Percentiles rank a stretch among this genome's conserved stretches.
These are phyloP conservation scores for Prunella vulgaris DNA, from an alignment of 257 asterid species.

Conservation along the genomic window DNA sequence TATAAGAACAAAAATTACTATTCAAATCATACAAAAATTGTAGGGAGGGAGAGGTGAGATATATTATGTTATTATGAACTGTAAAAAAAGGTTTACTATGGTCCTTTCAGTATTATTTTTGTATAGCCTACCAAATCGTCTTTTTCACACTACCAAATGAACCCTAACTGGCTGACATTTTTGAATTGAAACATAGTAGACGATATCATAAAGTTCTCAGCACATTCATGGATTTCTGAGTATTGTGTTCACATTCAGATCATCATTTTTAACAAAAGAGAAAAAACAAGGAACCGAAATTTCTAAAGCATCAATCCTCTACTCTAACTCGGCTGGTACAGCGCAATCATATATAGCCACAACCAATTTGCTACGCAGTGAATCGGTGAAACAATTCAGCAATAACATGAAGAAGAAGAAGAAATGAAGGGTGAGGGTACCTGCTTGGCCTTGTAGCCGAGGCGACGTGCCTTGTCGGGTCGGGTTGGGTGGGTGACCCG, in stretches of 20 bases:
- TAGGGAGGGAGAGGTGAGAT: too few relatives aligned
- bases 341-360: not conserved
- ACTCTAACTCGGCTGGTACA: not conserved
- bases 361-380: not conserved
- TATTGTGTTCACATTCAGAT: not conserved
- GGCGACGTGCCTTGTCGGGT: slow-evolving; percentile 71
- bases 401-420: not conserved
- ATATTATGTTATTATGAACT: too few relatives aligned
- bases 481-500: slow-evolving; percentile 64
- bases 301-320: too few relatives aligned
- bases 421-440: slow-evolving; percentile 15
- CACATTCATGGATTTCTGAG: not conserved
- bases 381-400: not conserved
- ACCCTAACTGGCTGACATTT: too few relatives aligned
- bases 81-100: too few relatives aligned
- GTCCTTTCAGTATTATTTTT: too few relatives aligned
- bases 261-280: not conserved
- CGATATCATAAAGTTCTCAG: not conserved
- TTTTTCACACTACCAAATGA: too few relatives aligned
- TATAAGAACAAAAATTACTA: too few relatives aligned
- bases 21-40: too few relatives aligned
- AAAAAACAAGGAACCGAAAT: too few relatives aligned
- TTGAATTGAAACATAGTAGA: not conserved
- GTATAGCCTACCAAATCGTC: too few relatives aligned
- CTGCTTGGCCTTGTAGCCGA: slow-evolving; percentile 74